Base-by-base conservation (phyloP, 2,329 filamentous ascomycete genomes). In the Escovopsis sp. region DNA sequence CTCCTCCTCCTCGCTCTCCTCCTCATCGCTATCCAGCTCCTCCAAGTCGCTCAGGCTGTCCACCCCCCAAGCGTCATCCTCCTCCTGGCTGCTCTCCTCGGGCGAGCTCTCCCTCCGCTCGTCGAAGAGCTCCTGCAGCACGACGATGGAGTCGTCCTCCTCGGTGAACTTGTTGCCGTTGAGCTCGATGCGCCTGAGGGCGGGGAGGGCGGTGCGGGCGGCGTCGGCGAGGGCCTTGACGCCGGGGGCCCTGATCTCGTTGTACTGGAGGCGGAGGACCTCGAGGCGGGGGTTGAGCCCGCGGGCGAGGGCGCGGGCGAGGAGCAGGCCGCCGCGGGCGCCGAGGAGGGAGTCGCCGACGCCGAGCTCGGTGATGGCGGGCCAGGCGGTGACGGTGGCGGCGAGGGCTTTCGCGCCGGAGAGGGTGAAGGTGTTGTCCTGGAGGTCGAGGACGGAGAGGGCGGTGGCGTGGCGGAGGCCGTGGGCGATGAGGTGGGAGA, bases 131-230 rank as follows among this genome's bases (percentile, higher is more conserved):
- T 76, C 71, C 45, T 76, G 72, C 31, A 96, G 64, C 16, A 65
- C 66, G 41, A 73, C 60, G 29, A 94, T 68, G 19, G 72, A 72
- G 32, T 72, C 65, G 47, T 96, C 85, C 3, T 93, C 85, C 56
- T 94, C 87, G 8, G 71, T 65, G 48, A 98, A 94, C 53, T 85
- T 90, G 65, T 98, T 98, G 34, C 90, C 90, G 55, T 98, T 96
- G 45, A 98, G 64, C 61, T 96, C 90, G 34, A 98, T 73, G 48
- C 87, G 78, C 61, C 79, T 80, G 45, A 98, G 63, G 11, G 71
- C 70, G 2, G 85, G 86, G 8, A 98, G 68, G 3, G 68, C 66
- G 8, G 69, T 62, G 48, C 74, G 73, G 4, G 76, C 76, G 3
- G 82, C 83, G 15, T 70, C 62, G 3, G 78, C 70, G 36, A 98